phyloP scores from a whole-genome alignment of 1,284 basidiomycete genomes.

The Boletus subluridellus region DNA sequence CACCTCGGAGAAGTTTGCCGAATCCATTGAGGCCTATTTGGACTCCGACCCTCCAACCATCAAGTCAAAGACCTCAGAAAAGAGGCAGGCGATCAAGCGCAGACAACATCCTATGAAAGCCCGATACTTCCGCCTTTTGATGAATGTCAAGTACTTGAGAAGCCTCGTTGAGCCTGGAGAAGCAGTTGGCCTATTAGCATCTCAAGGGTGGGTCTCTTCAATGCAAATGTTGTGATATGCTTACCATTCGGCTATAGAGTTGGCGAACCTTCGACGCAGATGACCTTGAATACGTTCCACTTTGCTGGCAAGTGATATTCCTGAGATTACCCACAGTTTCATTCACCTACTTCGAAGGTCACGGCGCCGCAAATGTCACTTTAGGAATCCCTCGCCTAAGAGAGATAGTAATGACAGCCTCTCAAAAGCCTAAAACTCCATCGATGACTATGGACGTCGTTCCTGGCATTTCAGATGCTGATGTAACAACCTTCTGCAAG shows the following conservation, averaged over 20 bases:
- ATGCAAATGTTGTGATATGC: neutral
- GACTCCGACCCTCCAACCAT: constrained; percentile 69
- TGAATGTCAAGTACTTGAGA: constrained; percentile 90
- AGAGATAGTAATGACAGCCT: constrained; percentile 99
- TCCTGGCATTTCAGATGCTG: constrained; percentile 48
- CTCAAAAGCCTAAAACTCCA: constrained; percentile 93
- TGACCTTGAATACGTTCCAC: constrained; percentile 99
- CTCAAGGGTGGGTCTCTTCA: constrained; percentile 74
- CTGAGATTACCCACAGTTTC: neutral
- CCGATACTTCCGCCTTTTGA: constrained; percentile 72
- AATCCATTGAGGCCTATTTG: constrained; percentile 78
- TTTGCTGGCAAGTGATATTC: constrained; percentile 70
- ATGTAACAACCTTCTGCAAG: constrained; percentile 85
- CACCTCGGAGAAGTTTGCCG: constrained; percentile 91
- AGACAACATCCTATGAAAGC: constrained; percentile 50
- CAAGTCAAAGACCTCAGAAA: constrained; percentile 51
- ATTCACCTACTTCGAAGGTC: constrained; percentile 53
- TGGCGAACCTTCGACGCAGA: constrained; percentile 98
- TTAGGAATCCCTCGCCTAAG: constrained; percentile 97
- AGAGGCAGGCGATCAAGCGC: constrained; percentile 40
- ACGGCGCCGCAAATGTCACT: constrained; percentile 99
- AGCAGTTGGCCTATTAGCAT: constrained; percentile 95
- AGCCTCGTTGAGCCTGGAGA: constrained; percentile 96
- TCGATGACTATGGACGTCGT: constrained; percentile 92
- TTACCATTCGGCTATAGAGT: constrained; percentile 52